A percentile compares a stretch with the other conserved stretches of the same genome.
Evolutionary conservation across 2,329 filamentous ascomycete species (phyloP).

Genomic region (Clarireedia homoeocarpa): DNA sequence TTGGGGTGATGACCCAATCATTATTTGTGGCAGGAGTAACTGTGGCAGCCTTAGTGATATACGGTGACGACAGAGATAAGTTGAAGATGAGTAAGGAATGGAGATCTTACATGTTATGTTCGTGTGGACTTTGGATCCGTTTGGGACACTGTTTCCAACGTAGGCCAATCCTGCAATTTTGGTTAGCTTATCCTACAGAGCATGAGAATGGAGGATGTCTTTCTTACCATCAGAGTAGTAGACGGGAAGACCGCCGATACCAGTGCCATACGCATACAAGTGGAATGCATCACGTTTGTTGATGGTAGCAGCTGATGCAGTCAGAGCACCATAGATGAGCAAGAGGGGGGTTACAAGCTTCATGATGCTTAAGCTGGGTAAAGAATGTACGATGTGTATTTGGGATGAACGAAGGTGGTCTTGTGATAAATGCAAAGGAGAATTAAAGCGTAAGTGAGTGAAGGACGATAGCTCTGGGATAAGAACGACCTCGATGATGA

Average conservation of each 20-base stretch:
- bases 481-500: too few relatives aligned
- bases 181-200: background rate
- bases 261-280: slow-evolving; percentile 5
- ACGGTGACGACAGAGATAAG: background rate
- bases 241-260: slow-evolving; percentile 3
- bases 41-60: background rate
- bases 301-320: slow-evolving; percentile 1
- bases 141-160: background rate
- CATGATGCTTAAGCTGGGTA: too few relatives aligned
- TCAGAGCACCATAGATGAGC: background rate
- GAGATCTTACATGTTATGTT: background rate
- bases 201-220: background rate
- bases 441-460: too few relatives aligned
- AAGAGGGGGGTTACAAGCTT: too few relatives aligned
- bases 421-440: too few relatives aligned
- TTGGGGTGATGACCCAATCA: slow-evolving; percentile 4
- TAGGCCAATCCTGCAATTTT: background rate
- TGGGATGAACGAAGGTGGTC: too few relatives aligned
- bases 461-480: too few relatives aligned
- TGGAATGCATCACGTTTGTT: background rate
- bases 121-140: background rate
- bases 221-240: slow-evolving; percentile 4
- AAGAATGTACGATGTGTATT: too few relatives aligned
- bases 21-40: background rate
- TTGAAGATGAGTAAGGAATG: background rate